These are phyloP conservation scores for Suaeda aralocaspica DNA, from an alignment of 148 eudicot species.

Conservation along the genomic window DNA sequence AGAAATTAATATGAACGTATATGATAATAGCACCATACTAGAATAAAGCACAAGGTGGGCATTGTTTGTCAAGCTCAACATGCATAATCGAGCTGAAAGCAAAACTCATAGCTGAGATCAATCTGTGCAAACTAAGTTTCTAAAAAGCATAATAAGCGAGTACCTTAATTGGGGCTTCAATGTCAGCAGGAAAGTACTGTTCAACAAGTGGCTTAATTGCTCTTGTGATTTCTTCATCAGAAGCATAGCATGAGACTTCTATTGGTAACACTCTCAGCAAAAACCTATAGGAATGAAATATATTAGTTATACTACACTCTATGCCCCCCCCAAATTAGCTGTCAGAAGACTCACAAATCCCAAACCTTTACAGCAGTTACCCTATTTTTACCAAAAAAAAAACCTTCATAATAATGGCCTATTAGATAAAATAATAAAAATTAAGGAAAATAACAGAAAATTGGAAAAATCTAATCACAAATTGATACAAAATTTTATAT, in stretches of 20 bases:
- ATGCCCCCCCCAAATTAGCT: background rate
- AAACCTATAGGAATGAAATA: slow-evolving; percentile 43
- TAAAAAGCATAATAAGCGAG: background rate
- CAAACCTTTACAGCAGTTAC: background rate
- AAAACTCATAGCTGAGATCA: background rate
- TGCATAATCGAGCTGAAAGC: background rate
- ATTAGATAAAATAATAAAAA: no score
- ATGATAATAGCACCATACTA: no score
- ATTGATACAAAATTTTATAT: background rate
- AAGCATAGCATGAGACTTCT: slow-evolving; percentile 86
- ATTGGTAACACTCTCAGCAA: slow-evolving; percentile 79
- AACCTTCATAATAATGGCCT: background rate
- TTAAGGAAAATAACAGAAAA: no score
- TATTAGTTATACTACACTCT: background rate
- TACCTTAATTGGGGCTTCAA: slow-evolving; percentile 72
- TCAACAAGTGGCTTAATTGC: slow-evolving; percentile 77
- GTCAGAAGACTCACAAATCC: background rate
- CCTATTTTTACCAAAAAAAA: background rate
- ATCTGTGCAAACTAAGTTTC: background rate
- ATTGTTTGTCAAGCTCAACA: background rate
- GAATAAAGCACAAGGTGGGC: background rate
- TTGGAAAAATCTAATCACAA: background rate
- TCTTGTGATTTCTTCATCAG: slow-evolving; percentile 82
- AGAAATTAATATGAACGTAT: no score
- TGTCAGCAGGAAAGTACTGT: slow-evolving; percentile 59